A percentile compares a stretch with the other conserved stretches of the same genome.
These are phyloP conservation scores for Aureobasidium lini DNA, from an alignment of 2,329 filamentous ascomycete genomes.

Conservation along the genomic window DNA sequence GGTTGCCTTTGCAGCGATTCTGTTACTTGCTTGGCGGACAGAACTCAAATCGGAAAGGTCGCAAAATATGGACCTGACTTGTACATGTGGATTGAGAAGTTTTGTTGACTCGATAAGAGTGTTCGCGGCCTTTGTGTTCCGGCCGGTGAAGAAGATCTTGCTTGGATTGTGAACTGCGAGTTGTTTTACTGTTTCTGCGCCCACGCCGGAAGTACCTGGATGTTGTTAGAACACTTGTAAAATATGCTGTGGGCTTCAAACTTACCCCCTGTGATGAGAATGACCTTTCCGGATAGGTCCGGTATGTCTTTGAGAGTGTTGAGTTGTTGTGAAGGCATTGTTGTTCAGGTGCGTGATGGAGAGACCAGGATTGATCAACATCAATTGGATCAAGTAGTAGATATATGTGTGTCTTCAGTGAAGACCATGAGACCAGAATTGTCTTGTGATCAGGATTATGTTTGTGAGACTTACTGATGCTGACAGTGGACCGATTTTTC, in stretches of 20 bases:
- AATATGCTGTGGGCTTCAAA: not conserved
- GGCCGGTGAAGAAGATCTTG: conserved; percentile 47
- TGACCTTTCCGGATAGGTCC: conserved; percentile 23
- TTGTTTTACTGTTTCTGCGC: conserved; percentile 37
- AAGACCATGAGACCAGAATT: not conserved
- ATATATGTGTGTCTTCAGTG: too few relatives aligned
- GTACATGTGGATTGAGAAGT: conserved; percentile 24
- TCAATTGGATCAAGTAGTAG: not conserved
- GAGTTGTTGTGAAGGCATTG: conserved; percentile 14
- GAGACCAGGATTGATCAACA: not conserved
- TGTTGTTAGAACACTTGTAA: not conserved
- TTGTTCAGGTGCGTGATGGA: not conserved
- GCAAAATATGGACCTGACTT: conserved; percentile 40
- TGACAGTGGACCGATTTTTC: not conserved
- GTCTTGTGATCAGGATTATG: not conserved
- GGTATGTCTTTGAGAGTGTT: conserved; percentile 22
- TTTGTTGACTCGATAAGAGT: conserved; percentile 35
- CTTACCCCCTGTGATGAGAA: conserved; percentile 21
- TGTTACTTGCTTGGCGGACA: conserved; percentile 37
- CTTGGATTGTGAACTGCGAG: conserved; percentile 40
- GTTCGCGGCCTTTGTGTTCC: conserved; percentile 36
- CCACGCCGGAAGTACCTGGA: conserved; percentile 39
- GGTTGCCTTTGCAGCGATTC: conserved; percentile 29
- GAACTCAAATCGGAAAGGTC: conserved; percentile 46
- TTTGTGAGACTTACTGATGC: not conserved